phyloP scores from a whole-genome alignment of 805 yeast species.

The Kluyveromyces starmeri region DNA sequence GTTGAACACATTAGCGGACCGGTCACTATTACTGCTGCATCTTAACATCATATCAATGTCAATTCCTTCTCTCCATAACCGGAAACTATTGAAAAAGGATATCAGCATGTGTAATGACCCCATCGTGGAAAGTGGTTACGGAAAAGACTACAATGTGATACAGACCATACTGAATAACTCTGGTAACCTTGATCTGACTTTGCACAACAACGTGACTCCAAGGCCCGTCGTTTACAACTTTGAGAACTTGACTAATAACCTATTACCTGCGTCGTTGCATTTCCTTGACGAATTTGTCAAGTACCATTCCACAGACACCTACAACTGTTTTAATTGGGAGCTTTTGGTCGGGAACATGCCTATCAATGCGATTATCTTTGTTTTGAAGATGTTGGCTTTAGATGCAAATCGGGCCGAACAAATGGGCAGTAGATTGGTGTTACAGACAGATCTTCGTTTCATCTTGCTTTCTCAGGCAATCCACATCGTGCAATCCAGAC shows the following conservation, averaged over 20 bases:
- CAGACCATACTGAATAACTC: slow-evolving; percentile 11
- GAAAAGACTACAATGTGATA: slow-evolving; percentile 7
- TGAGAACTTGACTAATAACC: slow-evolving; percentile 42
- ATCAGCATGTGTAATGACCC: slow-evolving; percentile 3
- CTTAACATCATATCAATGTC: slow-evolving; percentile 27
- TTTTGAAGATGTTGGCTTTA: slow-evolving; percentile 43
- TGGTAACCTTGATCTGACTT: slow-evolving; percentile 7
- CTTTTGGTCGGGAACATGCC: slow-evolving; percentile 48
- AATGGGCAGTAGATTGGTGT: slow-evolving; percentile 21
- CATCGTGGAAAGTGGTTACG: slow-evolving; percentile 9
- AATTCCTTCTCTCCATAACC: slow-evolving; percentile 8
- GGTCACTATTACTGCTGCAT: slow-evolving; percentile 38
- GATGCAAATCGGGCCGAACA: slow-evolving; percentile 34
- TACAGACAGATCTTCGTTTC: slow-evolving; percentile 30
- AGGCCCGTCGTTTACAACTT: slow-evolving; percentile 32
- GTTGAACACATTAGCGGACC: slow-evolving; percentile 45
- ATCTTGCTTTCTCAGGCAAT: slow-evolving; percentile 26
- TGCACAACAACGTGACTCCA: not conserved
- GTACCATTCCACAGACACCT: slow-evolving; percentile 38
- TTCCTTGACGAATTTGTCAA: slow-evolving; percentile 47
- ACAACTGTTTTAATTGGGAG: slow-evolving; percentile 52
- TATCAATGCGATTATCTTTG: slow-evolving; percentile 45
- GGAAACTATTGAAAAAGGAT: slow-evolving; percentile 7
- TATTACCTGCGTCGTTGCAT: slow-evolving; percentile 49
- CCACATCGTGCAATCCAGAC: slow-evolving; percentile 27